Evolutionary conservation across 768 basidiomycete species (phyloP).

Genomic region (Cantharellus cinnabarinus): DNA sequence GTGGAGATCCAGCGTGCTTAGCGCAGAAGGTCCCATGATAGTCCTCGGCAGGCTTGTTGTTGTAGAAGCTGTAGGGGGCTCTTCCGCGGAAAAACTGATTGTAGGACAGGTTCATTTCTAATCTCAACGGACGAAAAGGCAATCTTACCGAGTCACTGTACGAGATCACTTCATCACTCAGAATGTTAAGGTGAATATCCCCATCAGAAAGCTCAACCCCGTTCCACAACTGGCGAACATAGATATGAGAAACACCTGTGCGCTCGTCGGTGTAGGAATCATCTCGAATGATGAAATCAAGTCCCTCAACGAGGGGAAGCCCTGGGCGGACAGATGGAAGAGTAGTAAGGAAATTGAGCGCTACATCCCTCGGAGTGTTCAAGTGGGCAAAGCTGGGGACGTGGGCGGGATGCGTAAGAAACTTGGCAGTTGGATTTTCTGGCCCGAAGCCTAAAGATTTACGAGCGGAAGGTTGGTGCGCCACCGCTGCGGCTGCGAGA

Average conservation of each 20-base stretch:
- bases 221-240: slow-evolving; percentile 64
- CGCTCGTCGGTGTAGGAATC: slow-evolving; percentile 76
- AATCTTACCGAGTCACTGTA: slow-evolving; percentile 64
- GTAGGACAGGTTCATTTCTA: neutral
- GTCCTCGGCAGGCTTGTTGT: neutral
- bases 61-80: slow-evolving; percentile 19
- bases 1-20: too few relatives aligned
- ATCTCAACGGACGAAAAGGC: neutral
- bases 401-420: slow-evolving; percentile 14
- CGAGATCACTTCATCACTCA: slow-evolving; percentile 61
- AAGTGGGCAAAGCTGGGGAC: slow-evolving; percentile 20
- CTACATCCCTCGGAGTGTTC: slow-evolving; percentile 26
- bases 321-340: slow-evolving; percentile 23
- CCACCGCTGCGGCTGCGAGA: neutral
- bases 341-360: slow-evolving; percentile 36
- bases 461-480: slow-evolving; percentile 17
- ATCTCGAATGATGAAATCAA: slow-evolving; percentile 29
- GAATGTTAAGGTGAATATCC: slow-evolving; percentile 84
- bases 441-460: slow-evolving; percentile 89
- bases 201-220: slow-evolving; percentile 80
- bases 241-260: slow-evolving; percentile 78
- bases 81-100: slow-evolving; percentile 57
- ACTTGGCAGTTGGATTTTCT: slow-evolving; percentile 42
- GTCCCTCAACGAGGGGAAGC: slow-evolving; percentile 10
- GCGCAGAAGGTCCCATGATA: slow-evolving; percentile 2